Evolutionary conservation across 148 eudicot species (phyloP).

Genomic region (Pharnaceum exiguum): DNA sequence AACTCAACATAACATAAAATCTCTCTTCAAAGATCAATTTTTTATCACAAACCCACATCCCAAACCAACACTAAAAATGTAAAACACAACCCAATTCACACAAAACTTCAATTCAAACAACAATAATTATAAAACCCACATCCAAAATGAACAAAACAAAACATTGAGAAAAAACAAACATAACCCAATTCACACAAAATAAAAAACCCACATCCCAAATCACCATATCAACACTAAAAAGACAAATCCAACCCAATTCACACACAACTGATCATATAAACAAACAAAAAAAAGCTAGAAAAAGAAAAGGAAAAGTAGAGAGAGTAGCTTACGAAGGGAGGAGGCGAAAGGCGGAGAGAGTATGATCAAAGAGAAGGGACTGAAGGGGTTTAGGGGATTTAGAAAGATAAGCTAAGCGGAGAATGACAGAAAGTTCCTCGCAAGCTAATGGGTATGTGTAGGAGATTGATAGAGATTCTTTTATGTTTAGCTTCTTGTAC

Average conservation of each 20-base stretch:
- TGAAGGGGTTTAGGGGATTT: slow-evolving; percentile 66
- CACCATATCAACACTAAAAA: too few relatives aligned
- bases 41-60: too few relatives aligned
- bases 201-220: too few relatives aligned
- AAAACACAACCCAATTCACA: background rate
- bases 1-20: background rate
- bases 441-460: slow-evolving; percentile 51
- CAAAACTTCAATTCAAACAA: background rate
- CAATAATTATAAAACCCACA: background rate
- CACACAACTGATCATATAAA: background rate
- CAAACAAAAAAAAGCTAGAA: background rate
- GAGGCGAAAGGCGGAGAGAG: slow-evolving; percentile 60
- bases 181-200: too few relatives aligned
- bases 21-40: too few relatives aligned
- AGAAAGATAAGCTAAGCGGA: slow-evolving; percentile 44
- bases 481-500: slow-evolving; percentile 45
- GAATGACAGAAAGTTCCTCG: slow-evolving; percentile 55
- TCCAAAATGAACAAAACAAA: background rate
- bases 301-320: background rate
- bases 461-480: slow-evolving; percentile 33
- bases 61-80: too few relatives aligned
- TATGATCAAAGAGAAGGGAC: slow-evolving; percentile 56
- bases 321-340: slow-evolving; percentile 55
- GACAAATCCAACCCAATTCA: too few relatives aligned
- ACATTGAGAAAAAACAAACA: background rate